Evolutionary conservation across 176 grass and related monocot species (phyloP), one percentile per base, ranked within the genome.

Genomic region (Carex littledalei): DNA sequence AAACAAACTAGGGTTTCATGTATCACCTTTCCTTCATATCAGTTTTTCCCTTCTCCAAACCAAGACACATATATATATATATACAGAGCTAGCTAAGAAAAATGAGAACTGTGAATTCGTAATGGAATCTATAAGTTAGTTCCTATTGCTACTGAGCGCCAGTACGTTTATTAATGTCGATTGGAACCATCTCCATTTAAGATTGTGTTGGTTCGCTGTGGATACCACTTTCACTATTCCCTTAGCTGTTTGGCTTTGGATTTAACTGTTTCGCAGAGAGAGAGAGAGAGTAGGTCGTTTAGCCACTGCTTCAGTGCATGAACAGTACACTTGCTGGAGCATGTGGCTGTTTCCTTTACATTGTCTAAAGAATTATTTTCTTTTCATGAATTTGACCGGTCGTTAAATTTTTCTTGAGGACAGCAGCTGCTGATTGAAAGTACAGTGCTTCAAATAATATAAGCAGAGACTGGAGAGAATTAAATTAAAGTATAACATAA

Each of bases 181-280:
- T 83, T 83, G 61, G 61, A 83, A 83, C 39, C 80, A 83, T 83
- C 80, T 83, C 37, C 80, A 83, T 83, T 83, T 83, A 83, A 47
- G 81, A 83, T 67, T 83, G 57, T 81, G 43, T 83, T 67, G 81
- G 62, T 83, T 83, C 63, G 37, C 81, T 67, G 81, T 83, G 63
- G 81, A 67, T 83, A 26, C 81, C 43, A 63, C 18, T 68, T 83
- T 67, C 21, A 83, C 81, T 83, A 29, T 83, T 83, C 39, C 8
- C 60, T 34, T 83, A 69, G 81, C 81, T 83, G 81, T 83, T 83
- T 32, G n/a, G 81, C 63, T 55, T 83, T 83, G 81, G 81, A 83
- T 83, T 31, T 68, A 67, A 83, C 81, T 83, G 81, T 83, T 83
- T 68, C 12, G 32, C 41, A 65, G 59, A 82, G 16, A 65, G 7